phyloP scores from a whole-genome alignment of 768 basidiomycete species.

The Phlebiopsis flavidoalba region DNA sequence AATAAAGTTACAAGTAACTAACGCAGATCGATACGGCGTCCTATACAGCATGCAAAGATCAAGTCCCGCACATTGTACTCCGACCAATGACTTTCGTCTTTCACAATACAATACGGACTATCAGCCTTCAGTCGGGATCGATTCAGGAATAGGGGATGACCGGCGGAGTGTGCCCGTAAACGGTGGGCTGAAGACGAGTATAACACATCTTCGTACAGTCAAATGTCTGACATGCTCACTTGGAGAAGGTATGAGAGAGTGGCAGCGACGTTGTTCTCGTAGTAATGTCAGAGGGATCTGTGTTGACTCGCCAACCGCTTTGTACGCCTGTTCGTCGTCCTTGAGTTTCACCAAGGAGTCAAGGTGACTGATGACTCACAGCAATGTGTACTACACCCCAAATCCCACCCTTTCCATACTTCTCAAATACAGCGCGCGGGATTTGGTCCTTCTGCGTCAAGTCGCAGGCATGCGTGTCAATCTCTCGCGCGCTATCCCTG shows the following conservation, averaged over 20 bases:
- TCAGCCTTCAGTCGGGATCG: conserved; percentile 81
- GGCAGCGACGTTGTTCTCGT: conserved; percentile 88
- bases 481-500: conserved; percentile 62
- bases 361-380: conserved; percentile 39
- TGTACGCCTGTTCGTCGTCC: conserved; percentile 64
- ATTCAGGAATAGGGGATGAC: conserved; percentile 91
- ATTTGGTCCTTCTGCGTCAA: conserved; percentile 70
- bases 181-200: conserved; percentile 98
- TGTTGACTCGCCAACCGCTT: conserved; percentile 95
- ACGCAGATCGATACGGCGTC: conserved; percentile 20
- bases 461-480: conserved; percentile 70
- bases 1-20: too few relatives aligned
- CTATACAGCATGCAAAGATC: conserved; percentile 84
- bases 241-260: conserved; percentile 84
- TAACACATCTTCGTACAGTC: conserved; percentile 82
- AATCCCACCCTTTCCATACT: conserved; percentile 84
- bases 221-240: conserved; percentile 79
- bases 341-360: conserved; percentile 1
- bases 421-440: conserved; percentile 71
- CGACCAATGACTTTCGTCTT: conserved; percentile 94
- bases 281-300: conserved; percentile 92
- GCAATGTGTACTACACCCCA: conserved; percentile 98
- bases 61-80: conserved; percentile 85
- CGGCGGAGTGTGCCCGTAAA: conserved; percentile 94
- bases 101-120: conserved; percentile 85